Percentiles rank a stretch among this genome's conserved stretches.
Evolutionary conservation across 176 grass and related monocot species (phyloP).

Genomic region (Leersia perrieri): DNA sequence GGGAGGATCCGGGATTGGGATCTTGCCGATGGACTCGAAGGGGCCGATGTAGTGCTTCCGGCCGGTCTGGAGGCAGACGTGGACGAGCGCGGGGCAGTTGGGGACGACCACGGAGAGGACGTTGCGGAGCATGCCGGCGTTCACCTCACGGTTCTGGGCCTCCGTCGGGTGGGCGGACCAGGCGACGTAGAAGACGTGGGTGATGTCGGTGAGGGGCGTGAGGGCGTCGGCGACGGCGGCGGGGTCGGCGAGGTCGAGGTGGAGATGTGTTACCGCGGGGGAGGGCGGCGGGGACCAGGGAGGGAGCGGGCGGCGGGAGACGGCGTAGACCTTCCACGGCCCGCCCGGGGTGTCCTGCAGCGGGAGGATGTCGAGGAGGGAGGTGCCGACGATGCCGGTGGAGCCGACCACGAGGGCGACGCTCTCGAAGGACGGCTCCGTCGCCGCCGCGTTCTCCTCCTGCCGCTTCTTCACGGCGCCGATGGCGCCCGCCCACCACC

Average conservation of each 20-base stretch:
- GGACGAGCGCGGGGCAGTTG: conserved; percentile 44
- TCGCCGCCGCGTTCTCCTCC: conserved; percentile 41
- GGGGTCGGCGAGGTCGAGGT: conserved; percentile 55
- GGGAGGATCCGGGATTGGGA: conserved; percentile 37
- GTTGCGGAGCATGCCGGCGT: conserved; percentile 64
- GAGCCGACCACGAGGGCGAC: conserved; percentile 68
- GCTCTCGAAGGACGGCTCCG: conserved; percentile 47
- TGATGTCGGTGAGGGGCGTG: conserved; percentile 47
- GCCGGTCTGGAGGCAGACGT: conserved; percentile 75
- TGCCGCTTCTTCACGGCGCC: conserved; percentile 70
- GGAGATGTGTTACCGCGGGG: conserved; percentile 39
- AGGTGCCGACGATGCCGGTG: conserved; percentile 67
- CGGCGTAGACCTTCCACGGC: conserved; percentile 82
- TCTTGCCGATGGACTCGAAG: conserved; percentile 24
- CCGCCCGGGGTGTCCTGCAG: conserved; percentile 72
- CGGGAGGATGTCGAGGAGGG: conserved; percentile 80
- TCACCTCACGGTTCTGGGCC: conserved; percentile 35
- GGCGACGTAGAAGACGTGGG: conserved; percentile 62
- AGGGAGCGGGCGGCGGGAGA: conserved; percentile 59
- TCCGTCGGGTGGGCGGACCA: conserved; percentile 38
- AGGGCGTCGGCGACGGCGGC: conserved; percentile 44
- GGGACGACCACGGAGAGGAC: conserved; percentile 60
- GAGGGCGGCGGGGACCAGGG: conserved; percentile 47
- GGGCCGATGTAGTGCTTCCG: conserved; percentile 67
- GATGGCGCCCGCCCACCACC: conserved; percentile 89